Conservation (phyloP, 805 yeast genomes). For the Yarrowia hollandica region DNA sequence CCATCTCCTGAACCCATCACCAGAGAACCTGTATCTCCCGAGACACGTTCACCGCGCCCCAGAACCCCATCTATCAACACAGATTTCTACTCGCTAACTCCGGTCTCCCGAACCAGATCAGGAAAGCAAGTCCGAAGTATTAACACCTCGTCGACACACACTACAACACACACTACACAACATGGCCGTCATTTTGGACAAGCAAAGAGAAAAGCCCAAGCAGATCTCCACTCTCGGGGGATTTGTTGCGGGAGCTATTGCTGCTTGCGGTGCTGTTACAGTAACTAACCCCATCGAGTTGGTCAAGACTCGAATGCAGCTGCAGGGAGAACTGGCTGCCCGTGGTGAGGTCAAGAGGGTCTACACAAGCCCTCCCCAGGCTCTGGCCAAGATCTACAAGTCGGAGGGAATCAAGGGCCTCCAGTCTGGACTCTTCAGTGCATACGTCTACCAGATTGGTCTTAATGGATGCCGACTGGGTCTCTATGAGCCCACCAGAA, state of each 20-base stretch:
- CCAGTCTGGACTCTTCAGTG: constrained; percentile 87
- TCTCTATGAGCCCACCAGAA: constrained; percentile 74
- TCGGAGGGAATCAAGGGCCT: constrained; percentile 85
- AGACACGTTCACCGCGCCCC: background rate
- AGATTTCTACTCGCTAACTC: background rate
- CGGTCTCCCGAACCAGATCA: background rate
- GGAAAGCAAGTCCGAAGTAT: constrained; percentile 12
- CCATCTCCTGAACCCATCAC: background rate
- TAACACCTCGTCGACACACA: background rate
- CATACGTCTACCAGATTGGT: constrained; percentile 86
- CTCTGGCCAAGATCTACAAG: constrained; percentile 64
- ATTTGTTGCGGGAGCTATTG: constrained; percentile 85
- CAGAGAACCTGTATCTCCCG: background rate
- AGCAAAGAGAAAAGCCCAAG: background rate
- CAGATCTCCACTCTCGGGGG: constrained; percentile 54
- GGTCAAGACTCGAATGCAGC: constrained; percentile 92
- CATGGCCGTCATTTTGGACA: background rate
- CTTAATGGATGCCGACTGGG: constrained; percentile 95
- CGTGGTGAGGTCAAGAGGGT: constrained; percentile 50
- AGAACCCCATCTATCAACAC: background rate
- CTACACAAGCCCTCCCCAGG: constrained; percentile 85
- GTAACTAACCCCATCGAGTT: constrained; percentile 95
- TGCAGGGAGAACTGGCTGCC: constrained; percentile 85
- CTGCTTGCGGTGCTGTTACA: constrained; percentile 98
- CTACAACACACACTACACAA: background rate